Evolutionary conservation across 2,329 filamentous ascomycete genomes (phyloP).

Genomic region (Pseudocercospora cruenta): DNA sequence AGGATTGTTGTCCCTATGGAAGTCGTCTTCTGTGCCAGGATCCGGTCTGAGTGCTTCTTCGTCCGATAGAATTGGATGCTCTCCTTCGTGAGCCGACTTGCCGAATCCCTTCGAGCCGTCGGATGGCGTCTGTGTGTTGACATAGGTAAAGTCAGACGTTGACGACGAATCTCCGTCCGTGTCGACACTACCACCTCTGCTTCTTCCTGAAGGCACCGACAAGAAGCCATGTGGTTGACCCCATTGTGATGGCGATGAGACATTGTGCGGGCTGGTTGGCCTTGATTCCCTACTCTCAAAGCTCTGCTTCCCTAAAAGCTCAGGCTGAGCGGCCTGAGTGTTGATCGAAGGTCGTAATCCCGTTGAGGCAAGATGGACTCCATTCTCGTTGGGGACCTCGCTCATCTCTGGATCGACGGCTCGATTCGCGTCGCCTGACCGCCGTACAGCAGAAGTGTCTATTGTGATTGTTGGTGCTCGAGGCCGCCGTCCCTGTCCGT

Average conservation of each 20-base stretch:
- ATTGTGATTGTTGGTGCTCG: constrained; percentile 58
- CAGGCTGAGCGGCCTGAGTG: constrained; percentile 42
- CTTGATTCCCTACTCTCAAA: constrained; percentile 68
- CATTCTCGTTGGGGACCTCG: constrained; percentile 35
- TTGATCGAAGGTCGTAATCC: constrained; percentile 13
- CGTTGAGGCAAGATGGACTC: constrained; percentile 18
- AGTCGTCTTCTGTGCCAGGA: constrained; percentile 74
- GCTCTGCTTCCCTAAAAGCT: constrained; percentile 60
- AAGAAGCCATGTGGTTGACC: constrained; percentile 59
- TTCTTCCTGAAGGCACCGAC: constrained; percentile 65
- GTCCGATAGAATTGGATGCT: constrained; percentile 62
- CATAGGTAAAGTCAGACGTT: constrained; percentile 66
- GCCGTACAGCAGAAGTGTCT: constrained; percentile 53
- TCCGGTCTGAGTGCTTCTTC: constrained; percentile 74
- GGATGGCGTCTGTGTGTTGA: constrained; percentile 48
- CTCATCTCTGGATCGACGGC: constrained; percentile 37
- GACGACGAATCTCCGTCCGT: constrained; percentile 59
- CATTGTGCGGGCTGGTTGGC: constrained; percentile 69
- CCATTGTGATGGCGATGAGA: constrained; percentile 65
- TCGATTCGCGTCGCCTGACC: constrained; percentile 37
- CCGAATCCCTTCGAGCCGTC: constrained; percentile 34
- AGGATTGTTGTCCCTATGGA: constrained; percentile 74
- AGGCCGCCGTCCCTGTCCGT: constrained; percentile 22
- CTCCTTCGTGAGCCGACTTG: constrained; percentile 40
- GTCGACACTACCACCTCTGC: constrained; percentile 68